Conservation (phyloP, 2,329 filamentous ascomycete genomes). For the Rosellinia necatrix region DNA sequence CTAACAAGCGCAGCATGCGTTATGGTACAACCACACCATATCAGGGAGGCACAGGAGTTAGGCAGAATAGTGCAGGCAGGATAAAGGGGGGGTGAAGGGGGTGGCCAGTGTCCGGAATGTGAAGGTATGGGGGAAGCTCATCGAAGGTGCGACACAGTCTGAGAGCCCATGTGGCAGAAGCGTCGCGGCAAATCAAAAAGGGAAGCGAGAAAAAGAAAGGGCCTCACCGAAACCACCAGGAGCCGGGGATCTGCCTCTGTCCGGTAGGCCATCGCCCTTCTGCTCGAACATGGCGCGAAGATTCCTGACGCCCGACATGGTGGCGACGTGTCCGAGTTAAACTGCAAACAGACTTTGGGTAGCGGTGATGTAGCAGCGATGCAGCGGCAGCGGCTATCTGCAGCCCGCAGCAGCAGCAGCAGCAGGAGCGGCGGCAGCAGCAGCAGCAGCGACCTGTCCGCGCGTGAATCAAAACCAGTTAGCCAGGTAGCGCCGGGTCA, state of each 20-base stretch:
- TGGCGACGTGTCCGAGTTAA: conserved; percentile 40
- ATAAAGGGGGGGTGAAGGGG: background rate
- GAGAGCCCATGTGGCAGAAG: too few relatives aligned
- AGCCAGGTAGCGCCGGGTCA: background rate
- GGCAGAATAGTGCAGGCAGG: background rate
- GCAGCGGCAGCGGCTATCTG: background rate
- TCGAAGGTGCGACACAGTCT: conserved; percentile 11
- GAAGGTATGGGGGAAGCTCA: background rate
- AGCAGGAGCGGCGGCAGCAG: too few relatives aligned
- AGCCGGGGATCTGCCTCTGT: conserved; percentile 70
- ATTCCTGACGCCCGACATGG: conserved; percentile 72
- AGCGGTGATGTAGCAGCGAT: background rate
- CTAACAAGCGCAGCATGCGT: background rate
- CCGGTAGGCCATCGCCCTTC: conserved; percentile 67
- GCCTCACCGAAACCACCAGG: conserved; percentile 49
- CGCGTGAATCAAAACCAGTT: background rate
- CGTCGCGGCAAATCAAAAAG: background rate
- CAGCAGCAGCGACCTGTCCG: conserved; percentile 1
- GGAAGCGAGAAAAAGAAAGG: conserved; percentile 10
- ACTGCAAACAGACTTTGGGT: conserved; percentile 24
- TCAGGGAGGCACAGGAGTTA: background rate
- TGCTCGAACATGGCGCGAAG: conserved; percentile 82
- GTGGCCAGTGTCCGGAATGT: conserved; percentile 8
- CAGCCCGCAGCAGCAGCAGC: conserved; percentile 10
- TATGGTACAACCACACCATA: too few relatives aligned